These are phyloP conservation scores for Solanum hybrid DNA, from an alignment of 305 asterid genomes.

Conservation along the genomic window DNA sequence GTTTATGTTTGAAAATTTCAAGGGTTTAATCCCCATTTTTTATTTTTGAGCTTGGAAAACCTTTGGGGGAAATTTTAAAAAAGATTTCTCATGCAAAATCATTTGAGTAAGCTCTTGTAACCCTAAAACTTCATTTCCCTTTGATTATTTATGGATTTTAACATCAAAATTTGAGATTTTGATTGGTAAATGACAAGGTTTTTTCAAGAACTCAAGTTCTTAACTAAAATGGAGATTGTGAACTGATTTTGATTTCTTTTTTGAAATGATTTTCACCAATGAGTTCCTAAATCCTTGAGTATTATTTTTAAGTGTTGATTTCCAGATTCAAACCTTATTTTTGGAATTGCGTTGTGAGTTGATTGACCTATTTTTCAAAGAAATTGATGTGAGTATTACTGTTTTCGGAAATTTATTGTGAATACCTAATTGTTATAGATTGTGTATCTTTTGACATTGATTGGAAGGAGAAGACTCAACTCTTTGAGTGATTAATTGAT, in stretches of 20 bases:
- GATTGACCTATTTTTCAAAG: neutral
- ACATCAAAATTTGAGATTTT: neutral
- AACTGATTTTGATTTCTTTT: no score
- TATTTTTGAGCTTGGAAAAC: neutral
- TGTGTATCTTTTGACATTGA: neutral
- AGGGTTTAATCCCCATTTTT: neutral
- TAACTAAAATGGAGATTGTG: neutral
- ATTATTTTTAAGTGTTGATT: no score
- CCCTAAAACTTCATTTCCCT: neutral
- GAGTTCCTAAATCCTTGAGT: neutral
- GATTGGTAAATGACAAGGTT: neutral
- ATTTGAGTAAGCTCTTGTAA: neutral
- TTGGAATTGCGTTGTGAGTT: neutral
- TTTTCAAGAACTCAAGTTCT: neutral
- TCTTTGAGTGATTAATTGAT: neutral
- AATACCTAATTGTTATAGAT: neutral
- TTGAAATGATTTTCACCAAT: neutral
- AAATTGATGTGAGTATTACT: neutral
- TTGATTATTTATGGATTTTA: no score
- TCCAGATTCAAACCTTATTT: neutral
- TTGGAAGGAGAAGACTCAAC: neutral
- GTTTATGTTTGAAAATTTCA: no score
- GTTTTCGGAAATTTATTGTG: no score
- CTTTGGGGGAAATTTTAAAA: neutral
- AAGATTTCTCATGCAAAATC: neutral